Conservation (phyloP, 2,329 filamentous ascomycete genomes). For the Nemania sp. region DNA sequence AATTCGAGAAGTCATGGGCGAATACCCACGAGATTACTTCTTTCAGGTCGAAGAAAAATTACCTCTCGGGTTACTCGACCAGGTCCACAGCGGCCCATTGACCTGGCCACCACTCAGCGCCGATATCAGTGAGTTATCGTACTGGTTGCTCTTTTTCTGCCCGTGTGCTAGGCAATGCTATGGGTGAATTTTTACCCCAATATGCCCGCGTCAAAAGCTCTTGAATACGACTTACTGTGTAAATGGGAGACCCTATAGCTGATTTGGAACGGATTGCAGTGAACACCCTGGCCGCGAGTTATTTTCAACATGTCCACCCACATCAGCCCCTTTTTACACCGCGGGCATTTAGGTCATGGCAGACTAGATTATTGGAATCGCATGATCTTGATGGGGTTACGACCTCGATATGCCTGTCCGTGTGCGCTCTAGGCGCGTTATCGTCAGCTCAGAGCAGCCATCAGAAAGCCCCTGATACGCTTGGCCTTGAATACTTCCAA, state of each 20-base stretch:
- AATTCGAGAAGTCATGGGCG: constrained; percentile 39
- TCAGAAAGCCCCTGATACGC: constrained; percentile 33
- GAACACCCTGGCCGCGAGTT: constrained; percentile 36
- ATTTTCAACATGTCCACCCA: constrained; percentile 43
- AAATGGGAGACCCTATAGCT: not conserved
- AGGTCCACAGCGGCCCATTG: constrained; percentile 31
- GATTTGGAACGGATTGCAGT: constrained; percentile 19
- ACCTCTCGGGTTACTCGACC: constrained; percentile 36
- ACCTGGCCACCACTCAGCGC: constrained; percentile 37
- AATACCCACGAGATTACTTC: constrained; percentile 42
- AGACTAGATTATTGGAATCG: constrained; percentile 32
- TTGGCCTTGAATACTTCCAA: constrained; percentile 41
- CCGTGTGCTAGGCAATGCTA: not conserved
- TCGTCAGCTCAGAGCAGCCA: constrained; percentile 23
- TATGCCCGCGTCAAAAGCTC: not conserved
- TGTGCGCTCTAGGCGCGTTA: constrained; percentile 43
- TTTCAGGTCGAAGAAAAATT: constrained; percentile 40
- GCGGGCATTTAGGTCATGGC: constrained; percentile 37
- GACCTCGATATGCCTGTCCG: constrained; percentile 42
- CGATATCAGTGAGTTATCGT: constrained; percentile 18
- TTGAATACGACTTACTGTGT: not conserved
- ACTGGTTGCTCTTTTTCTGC: not conserved
- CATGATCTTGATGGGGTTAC: constrained; percentile 35
- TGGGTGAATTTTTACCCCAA: not conserved
- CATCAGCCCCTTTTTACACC: constrained; percentile 42